Evolutionary conservation across 2,329 filamentous ascomycete genomes (phyloP), one percentile per base, ranked within the genome.

Genomic region (Aspergillus fructus): DNA sequence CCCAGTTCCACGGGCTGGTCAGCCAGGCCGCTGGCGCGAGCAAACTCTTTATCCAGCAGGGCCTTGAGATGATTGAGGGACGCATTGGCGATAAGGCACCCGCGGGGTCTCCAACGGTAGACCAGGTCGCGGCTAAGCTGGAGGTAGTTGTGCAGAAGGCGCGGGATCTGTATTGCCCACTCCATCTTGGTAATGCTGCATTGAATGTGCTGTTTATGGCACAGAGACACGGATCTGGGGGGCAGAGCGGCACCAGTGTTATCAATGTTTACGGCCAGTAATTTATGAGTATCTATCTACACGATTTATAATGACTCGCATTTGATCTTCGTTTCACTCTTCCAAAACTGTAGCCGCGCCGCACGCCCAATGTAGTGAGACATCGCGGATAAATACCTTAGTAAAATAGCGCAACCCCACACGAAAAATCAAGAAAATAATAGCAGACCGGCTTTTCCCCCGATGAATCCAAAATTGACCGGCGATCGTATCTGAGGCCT

Each of bases 21-120:
- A 71, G 70, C 47, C 76, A 79, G 58, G 79, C 79, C 3, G 79
- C 79, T 0, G 79, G 79, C 2, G 75, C 74, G 53, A 79, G 75
- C 58, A 73, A 68, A 17, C 74, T 79, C 62, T 81, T 81, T 59
- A 74, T 73, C 49, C 72, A 71, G 4, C 68, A 68, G 33, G 74
- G 71, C 1, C 46, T 69, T 50, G 73, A 74, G 46, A 76, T 76
- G 67, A 71, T 74, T 21, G 65, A 71, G 45, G 71, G 68, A 0
- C 62, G 64, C 2, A 58, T 66, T 8, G 67, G 61, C 0, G 59
- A 66, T 27, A 62, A 63, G 4, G 62, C 59, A 7, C 58, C 75
- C 12, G 66, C 64, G 5, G 73, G 71, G 3, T 73, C 72, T 51
- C 67, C 72, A 23, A 74, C 70, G 0, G 62, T 79, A 4, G 68